These are phyloP conservation scores for Phlyctochytrium bullatum DNA, from an alignment of 192 early-diverging fungal genomes.

Conservation along the genomic window DNA sequence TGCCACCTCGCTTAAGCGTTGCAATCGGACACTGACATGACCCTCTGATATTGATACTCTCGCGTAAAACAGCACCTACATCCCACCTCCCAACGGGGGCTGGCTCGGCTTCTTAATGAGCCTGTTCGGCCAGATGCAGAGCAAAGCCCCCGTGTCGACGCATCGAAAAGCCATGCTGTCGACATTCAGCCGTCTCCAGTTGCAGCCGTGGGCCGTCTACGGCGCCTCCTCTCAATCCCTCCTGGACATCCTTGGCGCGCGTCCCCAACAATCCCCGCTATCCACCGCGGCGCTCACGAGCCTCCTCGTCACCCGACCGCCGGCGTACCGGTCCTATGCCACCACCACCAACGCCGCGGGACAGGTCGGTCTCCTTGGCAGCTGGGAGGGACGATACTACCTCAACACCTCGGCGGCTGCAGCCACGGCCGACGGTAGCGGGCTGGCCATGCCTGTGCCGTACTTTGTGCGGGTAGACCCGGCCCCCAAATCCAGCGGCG, in stretches of 20 bases:
- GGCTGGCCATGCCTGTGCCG: conserved; percentile 29
- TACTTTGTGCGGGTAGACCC: conserved; percentile 28
- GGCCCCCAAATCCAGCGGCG: too few relatives aligned
- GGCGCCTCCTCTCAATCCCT: conserved; percentile 1
- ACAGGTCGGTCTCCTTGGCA: conserved; percentile 35
- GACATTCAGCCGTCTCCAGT: neutral
- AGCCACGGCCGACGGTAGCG: conserved; percentile 9
- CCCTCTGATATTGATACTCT: too few relatives aligned
- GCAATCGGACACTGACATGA: too few relatives aligned
- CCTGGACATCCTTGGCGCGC: neutral
- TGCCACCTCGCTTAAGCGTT: too few relatives aligned
- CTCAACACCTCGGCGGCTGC: conserved; percentile 10
- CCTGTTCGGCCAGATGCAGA: too few relatives aligned
- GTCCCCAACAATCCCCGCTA: neutral
- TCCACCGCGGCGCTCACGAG: too few relatives aligned
- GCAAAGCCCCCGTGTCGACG: too few relatives aligned
- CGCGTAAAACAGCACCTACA: conserved; percentile 20
- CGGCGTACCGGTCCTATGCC: too few relatives aligned
- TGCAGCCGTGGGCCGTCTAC: conserved; percentile 1
- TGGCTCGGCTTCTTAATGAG: too few relatives aligned
- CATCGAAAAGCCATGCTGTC: too few relatives aligned
- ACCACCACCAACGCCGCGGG: conserved; percentile 12
- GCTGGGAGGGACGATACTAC: conserved; percentile 34
- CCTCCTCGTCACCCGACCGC: too few relatives aligned
- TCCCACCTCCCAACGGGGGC: conserved; percentile 18